phyloP scores from a whole-genome alignment of 371 early-diverging fungal genomes.

The Syncephalastrum sp. region DNA sequence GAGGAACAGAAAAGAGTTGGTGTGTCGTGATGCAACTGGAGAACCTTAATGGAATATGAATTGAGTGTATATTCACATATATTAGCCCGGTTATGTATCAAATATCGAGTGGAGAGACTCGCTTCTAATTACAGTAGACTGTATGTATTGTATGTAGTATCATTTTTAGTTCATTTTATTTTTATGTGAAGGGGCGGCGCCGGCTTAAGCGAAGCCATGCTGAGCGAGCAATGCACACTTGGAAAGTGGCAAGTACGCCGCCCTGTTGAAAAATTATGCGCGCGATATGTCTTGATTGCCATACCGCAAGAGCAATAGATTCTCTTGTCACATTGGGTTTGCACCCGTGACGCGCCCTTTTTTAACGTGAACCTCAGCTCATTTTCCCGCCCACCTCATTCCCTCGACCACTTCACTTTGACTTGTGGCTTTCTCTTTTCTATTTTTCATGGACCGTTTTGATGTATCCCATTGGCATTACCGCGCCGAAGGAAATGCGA shows the following conservation, averaged over 20 bases:
- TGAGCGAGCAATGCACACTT: slow-evolving; percentile 23
- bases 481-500: slow-evolving; percentile 50
- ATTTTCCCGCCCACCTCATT: too few relatives aligned
- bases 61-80: slow-evolving; percentile 1
- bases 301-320: slow-evolving; percentile 47
- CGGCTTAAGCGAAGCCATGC: slow-evolving; percentile 51
- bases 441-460: too few relatives aligned
- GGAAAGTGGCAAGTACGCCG: too few relatives aligned
- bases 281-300: slow-evolving; percentile 62
- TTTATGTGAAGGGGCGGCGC: slow-evolving; percentile 20
- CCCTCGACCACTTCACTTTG: too few relatives aligned
- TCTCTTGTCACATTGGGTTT: slow-evolving; percentile 37
- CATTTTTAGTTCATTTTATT: too few relatives aligned
- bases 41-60: background rate
- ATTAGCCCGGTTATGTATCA: background rate
- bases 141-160: too few relatives aligned
- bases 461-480: slow-evolving; percentile 32
- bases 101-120: too few relatives aligned
- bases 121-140: too few relatives aligned
- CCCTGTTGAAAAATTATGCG: slow-evolving; percentile 50
- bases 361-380: slow-evolving; percentile 11
- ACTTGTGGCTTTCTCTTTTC: too few relatives aligned
- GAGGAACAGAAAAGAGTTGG: slow-evolving; percentile 2
- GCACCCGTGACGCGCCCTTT: slow-evolving; percentile 51
- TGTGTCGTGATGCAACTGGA: slow-evolving; percentile 2